These are phyloP conservation scores for Collariella sp. DNA, from an alignment of 495 filamentous ascomycete genomes.

Conservation along the genomic window DNA sequence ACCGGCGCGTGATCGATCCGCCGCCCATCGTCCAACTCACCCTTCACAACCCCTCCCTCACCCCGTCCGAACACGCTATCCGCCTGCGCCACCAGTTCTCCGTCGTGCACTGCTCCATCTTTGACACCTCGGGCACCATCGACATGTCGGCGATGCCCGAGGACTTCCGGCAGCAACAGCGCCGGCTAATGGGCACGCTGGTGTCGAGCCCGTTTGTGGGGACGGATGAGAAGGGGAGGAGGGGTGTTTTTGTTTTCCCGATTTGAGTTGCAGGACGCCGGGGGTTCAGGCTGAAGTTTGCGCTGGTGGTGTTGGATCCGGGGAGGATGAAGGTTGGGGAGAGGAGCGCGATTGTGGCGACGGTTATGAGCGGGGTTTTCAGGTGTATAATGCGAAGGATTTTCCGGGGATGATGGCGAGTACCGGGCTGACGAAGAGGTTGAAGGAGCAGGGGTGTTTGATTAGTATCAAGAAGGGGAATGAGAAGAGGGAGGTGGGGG, in stretches of 20 bases:
- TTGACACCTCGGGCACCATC: constrained; percentile 49
- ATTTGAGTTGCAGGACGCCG: constrained; percentile 83
- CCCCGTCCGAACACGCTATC: constrained; percentile 42
- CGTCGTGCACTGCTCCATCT: constrained; percentile 76
- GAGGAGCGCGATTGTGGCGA: constrained; percentile 53
- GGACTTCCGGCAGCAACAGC: constrained; percentile 51
- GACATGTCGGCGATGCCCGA: constrained; percentile 54
- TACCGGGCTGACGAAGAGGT: constrained; percentile 55
- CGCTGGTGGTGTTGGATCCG: constrained; percentile 72
- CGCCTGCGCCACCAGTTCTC: constrained; percentile 66
- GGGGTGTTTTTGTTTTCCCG: constrained; percentile 88
- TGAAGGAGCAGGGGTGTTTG: constrained; percentile 66
- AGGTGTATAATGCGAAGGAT: constrained; percentile 91
- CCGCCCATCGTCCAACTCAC: constrained; percentile 88
- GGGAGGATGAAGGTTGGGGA: constrained; percentile 38
- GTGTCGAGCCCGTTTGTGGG: constrained; percentile 68
- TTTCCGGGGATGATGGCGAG: constrained; percentile 87
- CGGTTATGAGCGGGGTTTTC: constrained; percentile 70
- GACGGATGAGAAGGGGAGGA: constrained; percentile 55
- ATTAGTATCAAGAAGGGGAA: constrained; percentile 81
- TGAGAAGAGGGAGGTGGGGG: constrained; percentile 44
- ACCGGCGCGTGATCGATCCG: constrained; percentile 88
- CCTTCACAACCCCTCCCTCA: constrained; percentile 54
- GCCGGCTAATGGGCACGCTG: constrained; percentile 70
- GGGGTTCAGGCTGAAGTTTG: constrained; percentile 80